These are phyloP conservation scores for Kregervanrija delftensis DNA, from an alignment of 805 yeast genomes.

Conservation along the genomic window DNA sequence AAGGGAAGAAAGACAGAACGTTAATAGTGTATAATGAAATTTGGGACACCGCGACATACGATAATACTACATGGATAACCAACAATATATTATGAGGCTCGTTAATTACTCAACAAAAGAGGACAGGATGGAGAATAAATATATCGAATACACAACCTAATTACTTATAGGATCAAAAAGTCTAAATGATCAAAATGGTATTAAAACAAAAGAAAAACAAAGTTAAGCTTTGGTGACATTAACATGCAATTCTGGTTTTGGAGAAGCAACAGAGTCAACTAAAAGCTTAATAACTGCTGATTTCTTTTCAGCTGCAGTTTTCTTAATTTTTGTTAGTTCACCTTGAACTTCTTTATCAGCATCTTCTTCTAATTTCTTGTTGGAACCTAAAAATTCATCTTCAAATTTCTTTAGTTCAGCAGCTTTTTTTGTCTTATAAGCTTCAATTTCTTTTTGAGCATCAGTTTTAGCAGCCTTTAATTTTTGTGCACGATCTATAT, in stretches of 20 bases:
- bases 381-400: slow-evolving; percentile 64
- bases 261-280: slow-evolving; percentile 70
- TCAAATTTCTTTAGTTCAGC: slow-evolving; percentile 70
- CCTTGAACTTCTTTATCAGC: slow-evolving; percentile 69
- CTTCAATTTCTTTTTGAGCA: slow-evolving; percentile 83
- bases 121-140: no score
- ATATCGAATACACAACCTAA: no score
- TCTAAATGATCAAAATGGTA: background rate
- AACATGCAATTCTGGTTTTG: slow-evolving; percentile 77
- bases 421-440: slow-evolving; percentile 80
- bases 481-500: slow-evolving; percentile 65
- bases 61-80: background rate
- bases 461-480: slow-evolving; percentile 92
- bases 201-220: background rate
- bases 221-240: slow-evolving; percentile 30
- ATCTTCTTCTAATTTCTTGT: slow-evolving; percentile 68
- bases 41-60: no score
- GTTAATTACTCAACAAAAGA: no score
- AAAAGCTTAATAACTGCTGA: slow-evolving; percentile 64
- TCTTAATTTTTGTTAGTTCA: slow-evolving; percentile 63
- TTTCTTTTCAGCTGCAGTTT: slow-evolving; percentile 57
- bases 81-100: background rate
- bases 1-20: no score
- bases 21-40: no score
- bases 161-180: background rate